Conservation (phyloP, 192 early-diverging fungal genomes). For the Neocallimastix lanati region DNA sequence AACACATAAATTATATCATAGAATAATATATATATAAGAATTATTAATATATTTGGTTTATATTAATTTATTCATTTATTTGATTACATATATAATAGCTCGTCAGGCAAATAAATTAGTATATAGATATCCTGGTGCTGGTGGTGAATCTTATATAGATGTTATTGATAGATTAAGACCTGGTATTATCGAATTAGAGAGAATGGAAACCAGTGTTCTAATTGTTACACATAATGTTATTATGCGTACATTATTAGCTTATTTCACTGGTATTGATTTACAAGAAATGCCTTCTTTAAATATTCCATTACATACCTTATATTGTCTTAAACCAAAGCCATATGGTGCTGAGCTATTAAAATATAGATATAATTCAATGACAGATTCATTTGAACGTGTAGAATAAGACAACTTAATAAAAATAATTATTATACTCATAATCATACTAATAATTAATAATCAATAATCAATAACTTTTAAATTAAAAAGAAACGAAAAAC, state of each 20-base stretch:
- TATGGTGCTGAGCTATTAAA: conserved; percentile 50
- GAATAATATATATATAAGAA: too few species aligned
- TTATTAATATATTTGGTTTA: too few species aligned
- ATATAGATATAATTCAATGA: neutral
- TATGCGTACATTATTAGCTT: conserved; percentile 72
- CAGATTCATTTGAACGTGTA: neutral
- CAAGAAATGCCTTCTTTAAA: conserved; percentile 61
- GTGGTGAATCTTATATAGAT: conserved; percentile 70
- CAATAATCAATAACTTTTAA: too few species aligned
- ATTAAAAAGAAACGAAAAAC: too few species aligned
- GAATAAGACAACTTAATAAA: too few species aligned
- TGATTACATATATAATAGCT: too few species aligned
- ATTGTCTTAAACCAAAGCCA: conserved; percentile 62
- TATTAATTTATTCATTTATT: too few species aligned
- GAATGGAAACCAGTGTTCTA: conserved; percentile 68
- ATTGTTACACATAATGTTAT: conserved; percentile 88
- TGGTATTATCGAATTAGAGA: conserved; percentile 86
- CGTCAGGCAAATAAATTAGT: conserved; percentile 71
- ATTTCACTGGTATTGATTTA: conserved; percentile 56
- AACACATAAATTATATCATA: too few species aligned
- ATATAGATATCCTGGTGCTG: conserved; percentile 89
- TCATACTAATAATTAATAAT: too few species aligned
- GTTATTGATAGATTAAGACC: conserved; percentile 86
- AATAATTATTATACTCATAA: too few species aligned
- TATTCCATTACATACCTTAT: conserved; percentile 65